Evolutionary conservation across 495 filamentous ascomycete species (phyloP), one percentile per base, ranked within the genome.

Genomic region (Parathielavia hyrcaniae): DNA sequence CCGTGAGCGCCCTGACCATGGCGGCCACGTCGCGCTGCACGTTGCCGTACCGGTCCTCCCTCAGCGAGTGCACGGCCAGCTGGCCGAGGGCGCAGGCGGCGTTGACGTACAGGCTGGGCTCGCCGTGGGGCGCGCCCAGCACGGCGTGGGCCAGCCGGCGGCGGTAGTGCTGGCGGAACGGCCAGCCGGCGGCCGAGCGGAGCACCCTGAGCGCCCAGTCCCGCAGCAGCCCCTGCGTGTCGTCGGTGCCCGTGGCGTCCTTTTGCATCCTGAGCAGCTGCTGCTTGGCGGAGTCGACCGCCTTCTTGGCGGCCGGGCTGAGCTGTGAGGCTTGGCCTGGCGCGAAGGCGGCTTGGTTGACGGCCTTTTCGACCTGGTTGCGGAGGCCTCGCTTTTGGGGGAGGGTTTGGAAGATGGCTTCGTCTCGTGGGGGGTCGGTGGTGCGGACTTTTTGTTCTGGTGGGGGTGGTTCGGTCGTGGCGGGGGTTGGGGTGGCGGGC

Each of bases 21-120:
- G 68, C 65, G 7, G 88, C 81, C 2, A 97, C 81, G 64, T 92
- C 85, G 35, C 82, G 78, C 51, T 92, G 84, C 41, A 96, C 93
- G 63, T 87, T 86, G 26, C 93, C 93, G 63, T 83, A 95, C n/a
- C 76, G 76, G 69, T 99, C 93, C 72, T 99, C 93, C 11, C 74
- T 73, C 34, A 97, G 72, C 69, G 85, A 89, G 41, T 78, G 77
- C n/a, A 86, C 77, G 16, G 86, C 79, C 8, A 99, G 78, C 39
- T 73, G 75, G 11, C 82, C 80, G 40, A 97, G 72, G 1, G 86
- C 82, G 56, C 84, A 81, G 36, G 85, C 79, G 9, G 90, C 87
- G 65, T 91, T 83, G 50, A 87, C 66, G 59, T 91, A 84, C 19
- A 82, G 67, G 53, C 77, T 80, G 2, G 84, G 68, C 64, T 84